Base-by-base conservation (phyloP, 768 basidiomycete genomes). In the Sutorius australiensis region DNA sequence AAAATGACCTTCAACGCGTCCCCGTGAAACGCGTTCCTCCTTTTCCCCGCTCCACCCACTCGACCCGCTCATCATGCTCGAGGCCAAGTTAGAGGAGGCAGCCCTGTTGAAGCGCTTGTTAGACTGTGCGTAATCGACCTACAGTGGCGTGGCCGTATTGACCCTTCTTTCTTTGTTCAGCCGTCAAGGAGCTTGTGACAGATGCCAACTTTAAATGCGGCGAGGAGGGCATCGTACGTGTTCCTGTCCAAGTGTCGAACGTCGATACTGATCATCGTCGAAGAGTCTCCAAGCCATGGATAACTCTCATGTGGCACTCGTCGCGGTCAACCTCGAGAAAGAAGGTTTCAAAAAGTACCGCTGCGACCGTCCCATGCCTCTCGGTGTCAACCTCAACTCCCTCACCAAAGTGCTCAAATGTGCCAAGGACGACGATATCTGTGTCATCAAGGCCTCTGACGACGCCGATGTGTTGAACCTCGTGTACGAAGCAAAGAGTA, bases 201-300 rank as follows among this genome's bases (percentile, higher is more conserved):
- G 97, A 98, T 67, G 95, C 93, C 67, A 98, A 98, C 72, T 97
- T 98, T 63, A 90, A 95, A 66, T 98, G 95, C 71, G 91, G 84
- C 56, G 95, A 99, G 59, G 92, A 95, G 59, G 97, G 95, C 32
- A 87, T 99, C 61, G 86, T 87, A 57, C 56, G 84, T 77, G 0
- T 32, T 36, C 24, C 14, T 14, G 27, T 31, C 9, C 9, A 28
- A 16, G 3, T 6, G 9, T 2, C 12, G 0, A 16, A 0, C 36
- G 37, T 28, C 7, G 3, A 14, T 5, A 8, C 36, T 65, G 19
- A 58, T 19, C 36, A 1, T 37, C 0, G 24, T 8, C n/a, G 5
- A 46, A 86, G 85, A 83, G 83, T 50, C 81, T 99, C 5, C 95
- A 98, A 76, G 97, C 95, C 4, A 99, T 98, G 95, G 97, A 98